These are phyloP conservation scores for Rutidosis leptorrhynchoides DNA, from an alignment of 129 eudicot genomes.

Conservation along the genomic window DNA sequence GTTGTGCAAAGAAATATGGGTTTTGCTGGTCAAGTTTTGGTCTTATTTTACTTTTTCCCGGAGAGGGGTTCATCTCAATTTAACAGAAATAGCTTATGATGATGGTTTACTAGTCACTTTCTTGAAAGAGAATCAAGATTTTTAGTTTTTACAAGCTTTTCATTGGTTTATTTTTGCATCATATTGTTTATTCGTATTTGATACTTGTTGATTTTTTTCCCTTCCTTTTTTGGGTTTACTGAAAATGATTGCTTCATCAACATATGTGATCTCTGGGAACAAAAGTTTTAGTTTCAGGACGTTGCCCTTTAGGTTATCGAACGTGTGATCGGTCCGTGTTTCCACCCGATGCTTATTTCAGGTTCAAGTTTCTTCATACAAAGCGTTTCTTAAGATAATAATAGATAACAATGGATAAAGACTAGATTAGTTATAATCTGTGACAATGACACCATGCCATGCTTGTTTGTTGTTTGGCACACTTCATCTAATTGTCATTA, in stretches of 20 bases:
- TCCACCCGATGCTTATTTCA: too few relatives aligned
- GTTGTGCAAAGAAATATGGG: constrained; percentile 45
- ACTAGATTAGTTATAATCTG: too few relatives aligned
- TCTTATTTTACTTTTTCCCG: constrained; percentile 16
- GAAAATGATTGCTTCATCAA: background rate
- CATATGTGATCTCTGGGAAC: background rate
- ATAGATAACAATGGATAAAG: too few relatives aligned
- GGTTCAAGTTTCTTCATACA: too few relatives aligned
- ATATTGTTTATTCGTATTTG: background rate
- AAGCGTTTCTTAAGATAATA: too few relatives aligned
- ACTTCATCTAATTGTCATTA: background rate
- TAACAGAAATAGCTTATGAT: constrained; percentile 37
- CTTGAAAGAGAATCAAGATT: constrained; percentile 18
- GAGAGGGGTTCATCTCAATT: too few relatives aligned
- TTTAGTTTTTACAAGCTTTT: constrained; percentile 25
- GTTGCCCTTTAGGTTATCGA: background rate
- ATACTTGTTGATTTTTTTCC: background rate
- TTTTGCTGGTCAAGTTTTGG: constrained; percentile 41
- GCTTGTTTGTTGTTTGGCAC: background rate
- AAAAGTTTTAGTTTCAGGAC: background rate
- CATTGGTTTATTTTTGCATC: constrained; percentile 15
- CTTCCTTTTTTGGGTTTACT: background rate
- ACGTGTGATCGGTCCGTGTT: too few relatives aligned
- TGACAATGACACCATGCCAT: background rate
- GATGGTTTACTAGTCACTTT: constrained; percentile 36